Evolutionary conservation across 768 basidiomycete species (phyloP).

Genomic region (Clitopilus hobsonii): DNA sequence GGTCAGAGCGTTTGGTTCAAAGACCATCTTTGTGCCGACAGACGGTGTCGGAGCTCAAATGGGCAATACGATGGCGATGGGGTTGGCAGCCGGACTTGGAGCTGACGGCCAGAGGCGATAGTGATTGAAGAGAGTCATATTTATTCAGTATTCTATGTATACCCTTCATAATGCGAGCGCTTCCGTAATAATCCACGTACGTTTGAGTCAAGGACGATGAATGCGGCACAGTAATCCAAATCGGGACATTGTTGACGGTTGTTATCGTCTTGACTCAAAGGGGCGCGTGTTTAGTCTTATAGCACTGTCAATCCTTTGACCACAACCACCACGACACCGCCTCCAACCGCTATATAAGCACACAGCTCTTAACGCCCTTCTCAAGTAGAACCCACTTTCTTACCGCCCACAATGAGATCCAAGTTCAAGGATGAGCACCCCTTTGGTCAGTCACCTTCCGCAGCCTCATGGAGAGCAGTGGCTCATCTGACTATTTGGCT

Average conservation of each 20-base stretch:
- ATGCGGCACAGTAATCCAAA: conserved; percentile 1
- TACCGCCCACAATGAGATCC: conserved; percentile 64
- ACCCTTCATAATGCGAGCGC: background rate
- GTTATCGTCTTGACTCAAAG: conserved; percentile 17
- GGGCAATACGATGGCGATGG: conserved; percentile 57
- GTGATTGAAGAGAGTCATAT: background rate
- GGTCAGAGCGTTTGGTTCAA: conserved; percentile 62
- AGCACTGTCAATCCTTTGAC: conserved; percentile 18
- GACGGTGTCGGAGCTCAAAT: conserved; percentile 55
- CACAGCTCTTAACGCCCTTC: background rate
- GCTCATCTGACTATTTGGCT: conserved; percentile 23
- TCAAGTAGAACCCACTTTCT: conserved; percentile 3
- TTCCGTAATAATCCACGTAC: conserved; percentile 21
- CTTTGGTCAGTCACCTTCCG: conserved; percentile 65
- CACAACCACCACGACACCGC: conserved; percentile 18
- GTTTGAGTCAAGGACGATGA: conserved; percentile 19
- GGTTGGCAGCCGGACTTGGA: conserved; percentile 70
- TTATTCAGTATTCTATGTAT: background rate
- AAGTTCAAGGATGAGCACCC: conserved; percentile 99
- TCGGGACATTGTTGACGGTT: conserved; percentile 14
- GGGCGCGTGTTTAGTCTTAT: conserved; percentile 38
- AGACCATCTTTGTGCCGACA: conserved; percentile 65
- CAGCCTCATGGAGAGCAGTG: conserved; percentile 17
- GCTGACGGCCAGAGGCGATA: conserved; percentile 16
- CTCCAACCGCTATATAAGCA: conserved; percentile 12